Conservation (phyloP, 2,329 filamentous ascomycete species). For the Fusarium buxicola region DNA sequence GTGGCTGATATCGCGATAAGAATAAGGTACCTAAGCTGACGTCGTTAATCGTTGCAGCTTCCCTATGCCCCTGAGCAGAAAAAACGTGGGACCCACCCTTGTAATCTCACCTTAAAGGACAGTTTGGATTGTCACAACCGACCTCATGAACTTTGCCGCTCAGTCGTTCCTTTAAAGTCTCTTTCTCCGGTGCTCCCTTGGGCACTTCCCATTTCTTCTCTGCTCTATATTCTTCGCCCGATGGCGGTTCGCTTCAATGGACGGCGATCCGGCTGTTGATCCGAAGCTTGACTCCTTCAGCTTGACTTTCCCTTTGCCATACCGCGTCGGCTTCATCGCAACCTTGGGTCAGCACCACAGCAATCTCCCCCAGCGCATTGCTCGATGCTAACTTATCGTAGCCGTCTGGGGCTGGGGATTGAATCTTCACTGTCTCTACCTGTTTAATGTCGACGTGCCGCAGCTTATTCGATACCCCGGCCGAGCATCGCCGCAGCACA, state of each 20-base stretch:
- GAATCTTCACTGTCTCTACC: constrained; percentile 88
- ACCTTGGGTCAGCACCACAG: constrained; percentile 74
- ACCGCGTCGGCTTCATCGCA: constrained; percentile 86
- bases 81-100: constrained; percentile 27
- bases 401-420: constrained; percentile 95
- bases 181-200: constrained; percentile 13
- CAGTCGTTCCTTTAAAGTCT: constrained; percentile 29
- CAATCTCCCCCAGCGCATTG: background rate
- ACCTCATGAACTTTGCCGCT: constrained; percentile 32
- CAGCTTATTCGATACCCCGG: constrained; percentile 86
- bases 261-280: constrained; percentile 79
- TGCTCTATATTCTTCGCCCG: constrained; percentile 16
- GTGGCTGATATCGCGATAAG: constrained; percentile 7
- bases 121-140: constrained; percentile 42
- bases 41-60: constrained; percentile 10
- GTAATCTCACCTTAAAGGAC: constrained; percentile 41
- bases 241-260: constrained; percentile 62
- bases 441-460: constrained; percentile 87
- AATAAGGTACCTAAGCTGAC: constrained; percentile 18
- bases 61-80: constrained; percentile 41
- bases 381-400: constrained; percentile 51
- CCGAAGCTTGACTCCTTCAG: constrained; percentile 85
- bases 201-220: constrained; percentile 1
- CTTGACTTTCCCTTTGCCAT: constrained; percentile 87
- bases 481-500: constrained; percentile 75